Evolutionary conservation across 768 basidiomycete genomes (phyloP).

Genomic region (Russula brevipes): DNA sequence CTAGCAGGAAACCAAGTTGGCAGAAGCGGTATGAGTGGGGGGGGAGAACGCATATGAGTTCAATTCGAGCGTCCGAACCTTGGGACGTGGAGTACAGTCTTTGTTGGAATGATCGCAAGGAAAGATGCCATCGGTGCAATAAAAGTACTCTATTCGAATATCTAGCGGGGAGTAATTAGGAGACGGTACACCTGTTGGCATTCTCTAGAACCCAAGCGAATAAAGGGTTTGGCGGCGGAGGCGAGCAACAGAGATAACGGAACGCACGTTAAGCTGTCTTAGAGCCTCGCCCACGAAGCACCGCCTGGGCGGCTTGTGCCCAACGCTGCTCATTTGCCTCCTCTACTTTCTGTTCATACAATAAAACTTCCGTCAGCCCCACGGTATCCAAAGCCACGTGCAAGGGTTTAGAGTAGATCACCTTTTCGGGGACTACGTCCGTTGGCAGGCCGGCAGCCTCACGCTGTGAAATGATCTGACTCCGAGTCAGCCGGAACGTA

Average conservation of each 20-base stretch:
- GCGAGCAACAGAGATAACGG: not conserved
- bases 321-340: conserved; percentile 21
- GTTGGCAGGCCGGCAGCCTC: conserved; percentile 18
- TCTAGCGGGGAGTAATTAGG: not conserved
- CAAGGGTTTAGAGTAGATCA: not conserved
- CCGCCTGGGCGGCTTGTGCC: conserved; percentile 21
- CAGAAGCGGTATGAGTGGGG: no score
- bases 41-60: no score
- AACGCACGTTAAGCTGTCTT: conserved; percentile 1
- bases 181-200: not conserved
- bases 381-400: not conserved
- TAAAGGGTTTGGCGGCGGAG: not conserved
- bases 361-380: not conserved
- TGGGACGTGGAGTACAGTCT: no score
- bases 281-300: conserved; percentile 9
- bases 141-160: conserved; percentile 1
- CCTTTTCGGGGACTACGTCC: conserved; percentile 18
- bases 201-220: not conserved
- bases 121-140: not conserved
- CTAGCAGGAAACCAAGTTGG: no score
- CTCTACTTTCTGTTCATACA: conserved; percentile 14
- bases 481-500: not conserved
- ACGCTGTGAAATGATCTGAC: conserved; percentile 18
- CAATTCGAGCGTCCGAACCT: no score
- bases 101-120: no score